A percentile compares a stretch with the other conserved stretches of the same genome.
These are phyloP conservation scores for Aspergillus taichungensis DNA, from an alignment of 495 filamentous ascomycete genomes.

Conservation along the genomic window DNA sequence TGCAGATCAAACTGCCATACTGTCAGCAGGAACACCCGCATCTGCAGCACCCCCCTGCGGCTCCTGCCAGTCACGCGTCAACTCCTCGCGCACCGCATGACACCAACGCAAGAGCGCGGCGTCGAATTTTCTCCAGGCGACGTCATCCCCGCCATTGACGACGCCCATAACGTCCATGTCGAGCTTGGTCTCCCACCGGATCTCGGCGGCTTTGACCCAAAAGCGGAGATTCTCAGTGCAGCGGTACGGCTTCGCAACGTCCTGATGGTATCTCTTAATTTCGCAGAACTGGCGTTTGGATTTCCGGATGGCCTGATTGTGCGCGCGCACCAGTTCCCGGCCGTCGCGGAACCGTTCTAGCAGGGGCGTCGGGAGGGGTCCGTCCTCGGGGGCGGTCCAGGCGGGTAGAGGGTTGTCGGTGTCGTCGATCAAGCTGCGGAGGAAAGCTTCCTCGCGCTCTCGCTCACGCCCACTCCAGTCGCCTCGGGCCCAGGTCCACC, in stretches of 20 bases:
- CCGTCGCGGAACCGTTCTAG: constrained; percentile 67
- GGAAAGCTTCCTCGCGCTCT: constrained; percentile 78
- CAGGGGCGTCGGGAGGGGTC: constrained; percentile 63
- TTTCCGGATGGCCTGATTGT: constrained; percentile 79
- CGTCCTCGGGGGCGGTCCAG: constrained; percentile 54
- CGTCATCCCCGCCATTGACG: constrained; percentile 55
- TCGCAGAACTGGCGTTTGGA: constrained; percentile 84
- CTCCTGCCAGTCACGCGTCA: constrained; percentile 52
- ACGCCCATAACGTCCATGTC: constrained; percentile 81
- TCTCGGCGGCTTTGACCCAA: constrained; percentile 92
- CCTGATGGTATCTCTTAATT: constrained; percentile 78
- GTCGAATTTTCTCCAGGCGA: constrained; percentile 74
- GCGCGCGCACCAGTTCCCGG: constrained; percentile 69
- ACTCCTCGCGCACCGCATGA: constrained; percentile 64
- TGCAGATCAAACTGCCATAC: constrained; percentile 3
- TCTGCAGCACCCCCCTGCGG: constrained; percentile 7
- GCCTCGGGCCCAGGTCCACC: constrained; percentile 69
- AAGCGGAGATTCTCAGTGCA: constrained; percentile 86
- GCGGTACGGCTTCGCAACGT: constrained; percentile 90
- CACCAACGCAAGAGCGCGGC: constrained; percentile 73
- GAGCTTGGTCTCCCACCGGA: constrained; percentile 85
- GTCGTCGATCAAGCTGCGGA: constrained; percentile 46
- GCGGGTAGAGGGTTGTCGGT: constrained; percentile 49
- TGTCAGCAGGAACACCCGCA: constrained; percentile 7
- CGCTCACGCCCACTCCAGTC: constrained; percentile 72